Conservation (phyloP, 225 moss, liverwort and hornwort species). For the Pseudoscleropodium purum region DNA sequence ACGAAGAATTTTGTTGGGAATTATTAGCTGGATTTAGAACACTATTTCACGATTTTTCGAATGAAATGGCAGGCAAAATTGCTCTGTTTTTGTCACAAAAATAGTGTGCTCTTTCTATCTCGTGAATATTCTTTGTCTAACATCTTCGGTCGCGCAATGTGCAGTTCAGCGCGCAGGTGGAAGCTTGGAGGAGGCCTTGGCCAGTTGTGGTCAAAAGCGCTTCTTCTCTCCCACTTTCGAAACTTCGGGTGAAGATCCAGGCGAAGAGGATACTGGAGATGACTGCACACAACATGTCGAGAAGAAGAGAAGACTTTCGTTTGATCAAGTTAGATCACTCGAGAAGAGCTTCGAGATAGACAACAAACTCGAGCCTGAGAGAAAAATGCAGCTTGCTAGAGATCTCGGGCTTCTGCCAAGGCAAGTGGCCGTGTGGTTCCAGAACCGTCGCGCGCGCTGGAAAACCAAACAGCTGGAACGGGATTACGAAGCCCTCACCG, state of each 20-base stretch:
- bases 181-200: conserved; percentile 65
- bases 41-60: background rate
- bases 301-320: conserved; percentile 83
- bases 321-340: conserved; percentile 85
- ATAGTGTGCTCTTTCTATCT: background rate
- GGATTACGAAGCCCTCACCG: conserved; percentile 76
- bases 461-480: conserved; percentile 94
- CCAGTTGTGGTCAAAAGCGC: conserved; percentile 62
- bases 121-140: background rate
- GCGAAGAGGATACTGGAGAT: conserved; percentile 75
- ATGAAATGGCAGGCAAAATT: background rate
- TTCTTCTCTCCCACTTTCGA: conserved; percentile 69
- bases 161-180: conserved; percentile 50
- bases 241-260: conserved; percentile 68
- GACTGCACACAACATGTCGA: conserved; percentile 76
- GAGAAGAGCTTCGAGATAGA: conserved; percentile 95
- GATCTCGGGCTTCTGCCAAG: conserved; percentile 89
- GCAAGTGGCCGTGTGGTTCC: conserved; percentile 98
- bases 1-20: background rate
- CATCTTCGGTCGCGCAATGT: conserved; percentile 11
- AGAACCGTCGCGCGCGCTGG: conserved; percentile 96
- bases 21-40: background rate
- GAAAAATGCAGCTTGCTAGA: conserved; percentile 90
- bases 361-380: conserved; percentile 93
- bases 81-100: background rate